Conservation (phyloP, 2,329 filamentous ascomycete species). For the Ampelomyces quisqualis region DNA sequence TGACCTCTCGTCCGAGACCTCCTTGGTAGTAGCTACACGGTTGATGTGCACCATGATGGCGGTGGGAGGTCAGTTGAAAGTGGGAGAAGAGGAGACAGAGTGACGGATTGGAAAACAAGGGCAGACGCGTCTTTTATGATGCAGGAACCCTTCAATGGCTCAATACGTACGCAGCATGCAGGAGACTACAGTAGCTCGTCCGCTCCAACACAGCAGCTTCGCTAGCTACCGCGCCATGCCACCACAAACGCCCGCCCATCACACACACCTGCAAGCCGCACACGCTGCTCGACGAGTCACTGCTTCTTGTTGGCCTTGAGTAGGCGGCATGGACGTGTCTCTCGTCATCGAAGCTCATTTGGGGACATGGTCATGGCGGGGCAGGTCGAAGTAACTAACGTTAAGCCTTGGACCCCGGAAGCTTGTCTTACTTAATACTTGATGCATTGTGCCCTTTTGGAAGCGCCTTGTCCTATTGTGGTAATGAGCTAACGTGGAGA, state of each 20-base stretch:
- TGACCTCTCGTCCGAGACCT: conserved; percentile 36
- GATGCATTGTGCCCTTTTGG: conserved; percentile 7
- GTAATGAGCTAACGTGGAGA: conserved; percentile 3
- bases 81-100: conserved; percentile 1
- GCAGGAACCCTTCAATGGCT: background rate
- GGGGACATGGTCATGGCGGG: conserved; percentile 14
- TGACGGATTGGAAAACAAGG: conserved; percentile 1
- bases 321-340: too few relatives aligned
- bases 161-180: too few relatives aligned
- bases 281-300: conserved; percentile 8
- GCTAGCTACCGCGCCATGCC: too few relatives aligned
- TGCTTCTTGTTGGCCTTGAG: too few relatives aligned
- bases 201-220: conserved; percentile 14
- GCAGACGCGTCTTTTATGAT: conserved; percentile 4
- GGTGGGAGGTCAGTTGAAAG: conserved; percentile 2
- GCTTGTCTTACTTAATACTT: conserved; percentile 18
- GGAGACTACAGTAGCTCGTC: too few relatives aligned
- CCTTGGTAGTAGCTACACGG: conserved; percentile 45
- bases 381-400: conserved; percentile 1
- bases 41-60: conserved; percentile 53
- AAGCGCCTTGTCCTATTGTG: background rate
- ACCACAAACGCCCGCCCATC: too few relatives aligned
- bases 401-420: conserved; percentile 21
- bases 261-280: too few relatives aligned
- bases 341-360: conserved; percentile 9